Evolutionary conservation across 345 rosid species (phyloP), one percentile per base, ranked within the genome.

Genomic region (Citropsis articulata): DNA sequence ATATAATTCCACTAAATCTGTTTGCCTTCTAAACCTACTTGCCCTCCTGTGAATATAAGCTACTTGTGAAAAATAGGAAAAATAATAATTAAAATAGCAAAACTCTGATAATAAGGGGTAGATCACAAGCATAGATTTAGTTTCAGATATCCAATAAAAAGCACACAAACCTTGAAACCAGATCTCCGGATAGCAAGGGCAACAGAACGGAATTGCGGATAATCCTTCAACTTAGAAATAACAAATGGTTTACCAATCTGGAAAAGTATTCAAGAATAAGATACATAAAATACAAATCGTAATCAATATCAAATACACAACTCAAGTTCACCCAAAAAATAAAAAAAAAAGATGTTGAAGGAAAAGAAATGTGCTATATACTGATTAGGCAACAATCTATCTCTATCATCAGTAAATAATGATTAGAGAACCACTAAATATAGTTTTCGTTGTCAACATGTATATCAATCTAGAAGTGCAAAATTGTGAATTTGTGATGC

Each of bases 211-310:
- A 97, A 97, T 85, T 87, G 92, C 56, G 99, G 99, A 83, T 97
- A 97, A 82, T 97, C 98, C 90, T 91, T 91, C 85, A 97, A 80
- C 86, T 87, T 93, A 74, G 95, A 89, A 80, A 91, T 88, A 59
- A 97, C 99, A 77, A 91, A 91, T 69, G 97, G 85, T 85, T 87
- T 89, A 68, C 97, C 98, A 76, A 92, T 86, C 98, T 94, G 90
- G 62, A 80, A 56, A 86, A 61, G 69, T 71, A 62, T 71, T 75
- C 25, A 38, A 60, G 5, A 81, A 75, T 50, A n/a, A 74, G 55
- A 66, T 30, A 65, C 30, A 25, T 13, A 19, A n/a, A 72, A 64
- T 10, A 27, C 69, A 38, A 76, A 61, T 30, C 16, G 1, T 24
- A 72, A 72, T 35, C 13, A 0, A 71, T n/a, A 62, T 31, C 3